Evolutionary conservation across 23 red algal genomes (phyloP).

Genomic region (Agarophyton chilense): DNA sequence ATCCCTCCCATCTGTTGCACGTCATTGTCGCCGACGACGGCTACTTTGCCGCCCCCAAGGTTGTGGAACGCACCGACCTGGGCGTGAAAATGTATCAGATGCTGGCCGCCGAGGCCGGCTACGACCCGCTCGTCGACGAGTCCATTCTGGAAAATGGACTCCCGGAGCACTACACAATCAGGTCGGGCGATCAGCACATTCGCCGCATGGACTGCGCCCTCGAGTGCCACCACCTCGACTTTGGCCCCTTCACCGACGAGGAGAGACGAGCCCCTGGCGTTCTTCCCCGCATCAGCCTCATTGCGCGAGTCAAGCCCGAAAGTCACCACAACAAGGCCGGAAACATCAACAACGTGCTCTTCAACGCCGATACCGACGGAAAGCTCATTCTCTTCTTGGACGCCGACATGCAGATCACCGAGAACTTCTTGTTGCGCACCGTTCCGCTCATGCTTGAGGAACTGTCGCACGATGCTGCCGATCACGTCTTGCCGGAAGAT

Average conservation of each 20-base stretch:
- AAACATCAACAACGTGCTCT: conserved; percentile 85
- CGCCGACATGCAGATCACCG: conserved; percentile 66
- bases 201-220: conserved; percentile 62
- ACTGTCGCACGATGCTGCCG: conserved; percentile 54
- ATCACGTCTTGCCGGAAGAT: conserved; percentile 51
- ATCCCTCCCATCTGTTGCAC: conserved; percentile 71
- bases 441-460: conserved; percentile 79
- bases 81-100: conserved; percentile 74
- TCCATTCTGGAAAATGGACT: conserved; percentile 73
- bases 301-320: conserved; percentile 72
- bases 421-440: conserved; percentile 73
- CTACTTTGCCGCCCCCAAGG: conserved; percentile 69
- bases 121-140: conserved; percentile 75
- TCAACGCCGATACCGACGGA: conserved; percentile 67
- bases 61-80: conserved; percentile 59
- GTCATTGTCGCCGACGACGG: conserved; percentile 78
- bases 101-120: conserved; percentile 67
- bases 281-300: conserved; percentile 68
- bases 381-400: conserved; percentile 80
- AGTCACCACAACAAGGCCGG: conserved; percentile 82
- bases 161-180: conserved; percentile 70
- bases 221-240: conserved; percentile 71
- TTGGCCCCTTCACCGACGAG: conserved; percentile 68
- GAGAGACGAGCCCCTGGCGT: conserved; percentile 61
- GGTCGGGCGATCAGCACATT: conserved; percentile 45